Evolutionary conservation across 139 green algal genomes (phyloP).

Genomic region (Ettlia oleoabundans): DNA sequence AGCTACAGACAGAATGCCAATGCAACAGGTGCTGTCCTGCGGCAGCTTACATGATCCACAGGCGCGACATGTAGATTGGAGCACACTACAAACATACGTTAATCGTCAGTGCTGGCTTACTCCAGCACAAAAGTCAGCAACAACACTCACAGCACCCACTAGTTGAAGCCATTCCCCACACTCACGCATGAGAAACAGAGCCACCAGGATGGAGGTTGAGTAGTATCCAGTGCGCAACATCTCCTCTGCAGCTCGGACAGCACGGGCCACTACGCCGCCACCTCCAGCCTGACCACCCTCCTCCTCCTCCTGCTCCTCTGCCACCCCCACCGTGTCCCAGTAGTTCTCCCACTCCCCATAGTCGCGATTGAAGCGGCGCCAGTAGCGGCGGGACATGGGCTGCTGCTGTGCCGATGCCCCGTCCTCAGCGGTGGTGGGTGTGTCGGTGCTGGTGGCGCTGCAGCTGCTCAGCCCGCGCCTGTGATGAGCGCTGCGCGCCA

Average conservation of each 20-base stretch:
- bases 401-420: background rate
- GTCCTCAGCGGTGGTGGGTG: background rate
- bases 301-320: background rate
- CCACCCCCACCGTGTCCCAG: constrained; percentile 19
- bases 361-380: constrained; percentile 37
- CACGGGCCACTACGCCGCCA: constrained; percentile 5
- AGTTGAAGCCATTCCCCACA: background rate
- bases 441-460: constrained; percentile 27
- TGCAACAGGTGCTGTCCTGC: too few relatives aligned
- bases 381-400: constrained; percentile 19
- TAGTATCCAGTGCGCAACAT: constrained; percentile 4
- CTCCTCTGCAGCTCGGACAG: constrained; percentile 5
- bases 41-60: too few relatives aligned
- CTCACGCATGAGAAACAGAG: constrained; percentile 27
- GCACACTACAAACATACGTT: too few relatives aligned
- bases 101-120: too few relatives aligned
- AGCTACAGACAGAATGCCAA: too few relatives aligned
- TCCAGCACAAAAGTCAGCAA: too few relatives aligned
- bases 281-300: background rate
- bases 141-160: too few relatives aligned
- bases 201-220: constrained; percentile 10
- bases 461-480: background rate
- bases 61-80: too few relatives aligned
- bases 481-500: background rate
- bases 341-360: constrained; percentile 35